Conservation (phyloP, 495 filamentous ascomycete genomes). For the Aspergillus hancockii region DNA sequence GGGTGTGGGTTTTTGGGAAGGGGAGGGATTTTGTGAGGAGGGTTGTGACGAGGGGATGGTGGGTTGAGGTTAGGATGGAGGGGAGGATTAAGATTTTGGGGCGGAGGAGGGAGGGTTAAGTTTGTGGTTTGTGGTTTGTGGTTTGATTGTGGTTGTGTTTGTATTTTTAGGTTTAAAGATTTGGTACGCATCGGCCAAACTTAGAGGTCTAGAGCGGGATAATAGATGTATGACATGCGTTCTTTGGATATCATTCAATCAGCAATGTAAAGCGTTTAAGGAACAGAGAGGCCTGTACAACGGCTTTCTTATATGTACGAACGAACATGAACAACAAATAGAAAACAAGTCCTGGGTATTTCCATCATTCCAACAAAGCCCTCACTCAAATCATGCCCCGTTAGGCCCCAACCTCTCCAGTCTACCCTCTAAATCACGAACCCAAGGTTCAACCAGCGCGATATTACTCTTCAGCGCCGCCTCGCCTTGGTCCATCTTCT, state of each 20-base stretch:
- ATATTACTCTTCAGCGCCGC: slow-evolving; percentile 74
- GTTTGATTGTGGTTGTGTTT: neutral
- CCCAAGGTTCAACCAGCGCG: slow-evolving; percentile 81
- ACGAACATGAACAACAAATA: neutral
- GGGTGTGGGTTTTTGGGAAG: slow-evolving; percentile 24
- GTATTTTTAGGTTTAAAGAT: too few relatives aligned
- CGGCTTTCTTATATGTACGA: neutral
- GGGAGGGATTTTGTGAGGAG: slow-evolving; percentile 25
- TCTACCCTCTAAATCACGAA: slow-evolving; percentile 80
- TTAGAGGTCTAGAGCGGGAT: too few relatives aligned
- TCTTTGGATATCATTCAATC: neutral
- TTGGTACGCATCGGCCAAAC: too few relatives aligned
- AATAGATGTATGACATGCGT: too few relatives aligned
- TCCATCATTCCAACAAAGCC: neutral
- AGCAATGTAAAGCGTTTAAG: neutral
- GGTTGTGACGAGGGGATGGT: slow-evolving; percentile 39
- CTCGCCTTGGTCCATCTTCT: slow-evolving; percentile 66
- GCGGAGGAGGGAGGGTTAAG: slow-evolving; percentile 3
- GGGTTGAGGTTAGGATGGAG: slow-evolving; percentile 44
- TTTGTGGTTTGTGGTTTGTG: neutral
- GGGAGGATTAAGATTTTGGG: slow-evolving; percentile 40
- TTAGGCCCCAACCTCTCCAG: slow-evolving; percentile 54
- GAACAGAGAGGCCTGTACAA: neutral
- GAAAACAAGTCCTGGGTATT: slow-evolving; percentile 16
- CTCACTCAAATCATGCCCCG: slow-evolving; percentile 11